Evolutionary conservation across 2,329 filamentous ascomycete species (phyloP).

Genomic region (Pseudocercospora fuligena): DNA sequence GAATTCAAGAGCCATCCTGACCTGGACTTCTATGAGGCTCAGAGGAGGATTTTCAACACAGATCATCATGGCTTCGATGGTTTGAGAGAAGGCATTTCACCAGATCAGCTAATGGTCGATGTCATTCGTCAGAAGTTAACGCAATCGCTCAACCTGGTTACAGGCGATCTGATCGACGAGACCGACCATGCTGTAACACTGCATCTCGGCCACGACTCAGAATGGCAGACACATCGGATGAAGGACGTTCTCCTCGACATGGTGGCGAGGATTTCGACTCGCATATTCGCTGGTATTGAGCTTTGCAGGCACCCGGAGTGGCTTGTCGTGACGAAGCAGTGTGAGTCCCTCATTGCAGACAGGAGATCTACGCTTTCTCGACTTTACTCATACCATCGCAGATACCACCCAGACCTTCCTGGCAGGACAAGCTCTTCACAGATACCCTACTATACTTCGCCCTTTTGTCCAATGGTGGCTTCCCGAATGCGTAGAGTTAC

Average conservation of each 20-base stretch:
- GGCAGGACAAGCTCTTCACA: too few species aligned
- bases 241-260: neutral
- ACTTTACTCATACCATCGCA: too few species aligned
- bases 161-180: slow-evolving; percentile 33
- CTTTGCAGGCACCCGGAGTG: neutral
- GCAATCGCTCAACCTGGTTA: slow-evolving; percentile 33
- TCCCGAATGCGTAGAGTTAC: too few species aligned
- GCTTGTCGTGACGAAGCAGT: neutral
- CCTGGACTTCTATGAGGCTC: slow-evolving; percentile 16
- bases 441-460: too few species aligned
- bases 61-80: slow-evolving; percentile 13
- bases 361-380: too few species aligned
- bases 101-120: slow-evolving; percentile 7
- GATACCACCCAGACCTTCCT: too few species aligned
- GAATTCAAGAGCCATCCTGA: slow-evolving; percentile 29
- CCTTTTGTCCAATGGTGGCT: too few species aligned
- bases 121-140: slow-evolving; percentile 29
- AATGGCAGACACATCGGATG: slow-evolving; percentile 14
- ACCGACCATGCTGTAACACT: neutral
- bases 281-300: neutral
- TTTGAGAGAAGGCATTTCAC: neutral
- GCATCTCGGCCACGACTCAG: neutral
- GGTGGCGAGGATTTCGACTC: neutral
- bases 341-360: too few species aligned
- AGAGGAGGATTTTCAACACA: neutral